Base-by-base conservation (phyloP, 2,329 filamentous ascomycete species). In the Chaetomium sp. region DNA sequence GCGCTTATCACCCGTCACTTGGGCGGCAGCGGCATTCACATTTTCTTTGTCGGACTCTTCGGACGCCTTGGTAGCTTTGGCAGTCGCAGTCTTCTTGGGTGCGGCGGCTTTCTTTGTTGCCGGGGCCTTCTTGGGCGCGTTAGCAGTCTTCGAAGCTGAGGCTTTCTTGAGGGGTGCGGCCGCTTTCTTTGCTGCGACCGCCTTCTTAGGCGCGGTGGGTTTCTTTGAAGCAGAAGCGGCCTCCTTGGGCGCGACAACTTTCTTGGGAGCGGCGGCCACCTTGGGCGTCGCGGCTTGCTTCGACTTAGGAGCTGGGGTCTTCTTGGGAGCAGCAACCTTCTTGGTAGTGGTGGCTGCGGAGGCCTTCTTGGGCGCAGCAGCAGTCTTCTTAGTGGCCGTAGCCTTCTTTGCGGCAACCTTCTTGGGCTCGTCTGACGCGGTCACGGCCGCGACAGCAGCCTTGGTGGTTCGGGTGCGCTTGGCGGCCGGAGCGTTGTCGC, bases 1-100 rank as follows among this genome's bases (percentile, higher is more conserved):
- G 59, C 68, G 64, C 66, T 69, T 69, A 45, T 49, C 56, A 54
- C 61, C 61, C 41, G 61, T 59, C 48, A 46, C 46, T 61, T 67
- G 53, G 35, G 57, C 41, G 38, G 53, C 58, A 48, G 27, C 52
- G 51, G 12, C 53, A n/a, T 53, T 27, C 19, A 27, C 59, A 59
- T 66, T 66, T 53, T 66, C 65, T 59, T 66, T 65, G 53, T 67
- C 59, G 19, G 60, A 59, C 46, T 59, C 56, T 44, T 59, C 53
- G 27, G 51, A 14, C 33, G 52, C 27, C 48, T 55, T 54, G 41
- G 56, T 42, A 9, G 58, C 46, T 58, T 62, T 63, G 36, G 55
- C 36, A 32, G 55, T 49, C 5, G 53, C 41, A 27, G 49, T 14
- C 35, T 55, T 55, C 56, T 52, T 57, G 2, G 66, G 27, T 3